Evolutionary conservation across 75 land plant genomes (phyloP), one percentile per base, ranked within the genome.

Genomic region (Chamaecyparis obtusa): DNA sequence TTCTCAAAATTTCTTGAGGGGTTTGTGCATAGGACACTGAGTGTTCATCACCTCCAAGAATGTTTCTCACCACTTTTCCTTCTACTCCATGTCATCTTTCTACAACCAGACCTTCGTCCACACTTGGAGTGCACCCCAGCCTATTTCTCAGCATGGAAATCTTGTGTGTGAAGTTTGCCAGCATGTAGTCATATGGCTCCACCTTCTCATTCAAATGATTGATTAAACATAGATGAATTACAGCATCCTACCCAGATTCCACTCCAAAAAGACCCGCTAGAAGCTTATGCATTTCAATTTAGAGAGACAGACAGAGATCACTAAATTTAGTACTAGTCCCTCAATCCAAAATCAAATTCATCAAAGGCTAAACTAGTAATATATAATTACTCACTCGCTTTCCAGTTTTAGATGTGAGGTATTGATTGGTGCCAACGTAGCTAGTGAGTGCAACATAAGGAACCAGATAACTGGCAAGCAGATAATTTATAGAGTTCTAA

Each of bases 221-320:
- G 88, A 94, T 95, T 0, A 97, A n/a, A 82, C 60, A 88, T 49
- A 1, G 88, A 17, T 97, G 85, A 8, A 97, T 94, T 19, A 93
- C 89, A 0, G 97, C 99, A 85, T 97, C 99, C 85, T 97, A 97
- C 5, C 96, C 99, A 0, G 97, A 89, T 87, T 97, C 99, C 27
- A 95, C 97, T 8, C 91, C 99, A 32, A 97, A 77, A 19, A 97
- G 92, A 15, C 93, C 67, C 1, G 67, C 67, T 0, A 60, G 0
- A 60, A 60, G 67, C 67, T 60, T n/a, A n/a, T n/a, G n/a, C n/a
- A 60, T 39, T 39, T 39, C 41, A 21, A 39, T 2, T 0, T 4
- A 56, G 0, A 17, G 19, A 1, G n/a, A n/a, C n/a, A n/a, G n/a
- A 39, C 41, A 39, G 41, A 39, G 41, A 1, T 39, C 1, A 39